Conservation (phyloP, 768 basidiomycete genomes). For the Phylloporus rhodoxanthus region DNA sequence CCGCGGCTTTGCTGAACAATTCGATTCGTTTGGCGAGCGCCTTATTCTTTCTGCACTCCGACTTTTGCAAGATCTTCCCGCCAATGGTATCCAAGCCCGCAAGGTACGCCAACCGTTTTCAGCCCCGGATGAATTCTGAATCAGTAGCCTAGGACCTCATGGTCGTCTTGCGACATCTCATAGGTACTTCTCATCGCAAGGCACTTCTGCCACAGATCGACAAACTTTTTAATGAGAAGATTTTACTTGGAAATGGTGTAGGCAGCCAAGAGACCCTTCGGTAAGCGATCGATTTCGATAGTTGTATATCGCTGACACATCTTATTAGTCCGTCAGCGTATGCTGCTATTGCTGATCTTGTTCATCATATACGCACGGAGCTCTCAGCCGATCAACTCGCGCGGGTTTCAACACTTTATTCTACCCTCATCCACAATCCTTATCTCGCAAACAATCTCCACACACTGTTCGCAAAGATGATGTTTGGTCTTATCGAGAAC, state of each 20-base stretch:
- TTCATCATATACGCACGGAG: slow-evolving; percentile 85
- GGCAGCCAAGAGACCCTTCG: slow-evolving; percentile 82
- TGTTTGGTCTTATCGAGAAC: slow-evolving; percentile 82
- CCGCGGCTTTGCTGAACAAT: slow-evolving; percentile 57
- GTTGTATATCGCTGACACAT: slow-evolving; percentile 1
- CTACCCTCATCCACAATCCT: slow-evolving; percentile 84
- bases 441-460: slow-evolving; percentile 76
- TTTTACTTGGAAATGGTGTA: slow-evolving; percentile 79
- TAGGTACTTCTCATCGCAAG: slow-evolving; percentile 69
- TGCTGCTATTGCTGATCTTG: slow-evolving; percentile 84
- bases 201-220: slow-evolving; percentile 80
- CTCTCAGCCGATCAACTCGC: slow-evolving; percentile 71
- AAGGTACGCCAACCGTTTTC: slow-evolving; percentile 45
- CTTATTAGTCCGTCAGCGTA: slow-evolving; percentile 65
- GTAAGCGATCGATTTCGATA: slow-evolving; percentile 33
- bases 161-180: slow-evolving; percentile 86
- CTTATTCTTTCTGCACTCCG: slow-evolving; percentile 77
- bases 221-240: slow-evolving; percentile 84
- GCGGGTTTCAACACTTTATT: slow-evolving; percentile 77
- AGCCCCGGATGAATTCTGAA: not conserved
- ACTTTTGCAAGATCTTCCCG: slow-evolving; percentile 90
- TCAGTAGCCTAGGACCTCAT: slow-evolving; percentile 65
- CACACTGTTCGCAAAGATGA: slow-evolving; percentile 87
- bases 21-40: slow-evolving; percentile 71
- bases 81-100: slow-evolving; percentile 73